phyloP scores from a whole-genome alignment of 2,329 filamentous ascomycete species.

The Aspergillus proliferans region DNA sequence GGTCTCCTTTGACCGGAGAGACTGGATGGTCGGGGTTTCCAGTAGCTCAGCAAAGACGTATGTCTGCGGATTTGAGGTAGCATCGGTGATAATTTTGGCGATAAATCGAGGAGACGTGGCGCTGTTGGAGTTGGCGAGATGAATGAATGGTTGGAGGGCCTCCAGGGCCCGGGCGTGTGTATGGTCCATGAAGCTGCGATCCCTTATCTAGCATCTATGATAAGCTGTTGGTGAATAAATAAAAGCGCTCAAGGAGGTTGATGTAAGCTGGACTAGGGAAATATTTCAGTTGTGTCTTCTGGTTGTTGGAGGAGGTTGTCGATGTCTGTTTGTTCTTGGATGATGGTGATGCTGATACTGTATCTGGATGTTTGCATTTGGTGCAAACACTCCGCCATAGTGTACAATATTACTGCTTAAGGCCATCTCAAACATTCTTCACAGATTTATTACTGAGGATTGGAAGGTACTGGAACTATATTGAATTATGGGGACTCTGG shows the following conservation, averaged over 20 bases:
- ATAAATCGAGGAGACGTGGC: constrained; percentile 68
- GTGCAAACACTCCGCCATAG: constrained; percentile 15
- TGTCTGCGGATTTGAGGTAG: constrained; percentile 81
- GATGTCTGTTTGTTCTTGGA: neutral
- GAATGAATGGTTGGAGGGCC: constrained; percentile 74
- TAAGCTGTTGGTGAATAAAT: neutral
- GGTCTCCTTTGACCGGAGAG: constrained; percentile 50
- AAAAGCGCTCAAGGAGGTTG: neutral
- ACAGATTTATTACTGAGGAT: too few species aligned
- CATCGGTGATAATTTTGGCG: constrained; percentile 77
- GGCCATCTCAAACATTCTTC: too few species aligned
- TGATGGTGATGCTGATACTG: constrained; percentile 3
- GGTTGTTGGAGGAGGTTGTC: neutral
- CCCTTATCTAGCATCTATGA: neutral
- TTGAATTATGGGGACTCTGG: too few species aligned
- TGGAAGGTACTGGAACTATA: too few species aligned
- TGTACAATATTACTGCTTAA: neutral
- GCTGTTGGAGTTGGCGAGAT: constrained; percentile 75
- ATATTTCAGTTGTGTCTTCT: too few species aligned
- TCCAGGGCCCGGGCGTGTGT: constrained; percentile 50
- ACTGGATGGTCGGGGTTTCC: constrained; percentile 69
- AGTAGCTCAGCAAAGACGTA: constrained; percentile 95
- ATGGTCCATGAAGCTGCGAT: constrained; percentile 36
- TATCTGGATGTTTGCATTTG: constrained; percentile 12
- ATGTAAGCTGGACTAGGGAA: too few species aligned